These are phyloP conservation scores for Bromus sterilis DNA, from an alignment of 176 grass and related monocot genomes.

Conservation along the genomic window DNA sequence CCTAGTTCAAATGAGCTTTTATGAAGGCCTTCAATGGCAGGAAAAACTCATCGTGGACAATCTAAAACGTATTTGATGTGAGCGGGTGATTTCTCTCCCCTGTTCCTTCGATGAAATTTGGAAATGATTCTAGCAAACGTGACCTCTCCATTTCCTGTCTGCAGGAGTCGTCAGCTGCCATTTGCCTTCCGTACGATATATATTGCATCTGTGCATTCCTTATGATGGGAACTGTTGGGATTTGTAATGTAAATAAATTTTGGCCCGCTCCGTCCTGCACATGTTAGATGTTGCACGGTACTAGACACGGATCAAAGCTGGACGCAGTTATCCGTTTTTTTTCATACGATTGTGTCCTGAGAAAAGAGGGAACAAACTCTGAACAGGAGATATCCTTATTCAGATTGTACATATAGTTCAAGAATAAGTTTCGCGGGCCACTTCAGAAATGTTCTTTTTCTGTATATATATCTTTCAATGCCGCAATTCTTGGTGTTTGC, in stretches of 20 bases:
- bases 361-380: conserved; percentile 10
- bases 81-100: not conserved
- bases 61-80: conserved; percentile 20
- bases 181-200: conserved; percentile 26
- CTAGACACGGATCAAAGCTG: conserved; percentile 23
- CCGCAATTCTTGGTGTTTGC: not conserved
- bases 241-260: conserved; percentile 80
- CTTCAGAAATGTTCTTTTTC: not conserved
- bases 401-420: conserved; percentile 43
- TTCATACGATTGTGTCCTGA: conserved; percentile 53
- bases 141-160: not conserved
- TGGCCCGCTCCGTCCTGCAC: conserved; percentile 11
- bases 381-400: conserved; percentile 11
- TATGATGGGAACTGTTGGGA: conserved; percentile 32
- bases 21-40: conserved; percentile 5
- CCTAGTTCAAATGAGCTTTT: conserved; percentile 12
- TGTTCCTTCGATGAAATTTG: not conserved
- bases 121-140: not conserved
- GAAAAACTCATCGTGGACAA: not conserved
- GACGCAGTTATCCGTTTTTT: conserved; percentile 47
- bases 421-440: conserved; percentile 25
- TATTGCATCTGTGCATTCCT: conserved; percentile 26
- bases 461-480: conserved; percentile 17
- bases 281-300: conserved; percentile 33
- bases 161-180: conserved; percentile 23